phyloP scores from a whole-genome alignment of 495 filamentous ascomycete genomes.

The Darksidea phi region DNA sequence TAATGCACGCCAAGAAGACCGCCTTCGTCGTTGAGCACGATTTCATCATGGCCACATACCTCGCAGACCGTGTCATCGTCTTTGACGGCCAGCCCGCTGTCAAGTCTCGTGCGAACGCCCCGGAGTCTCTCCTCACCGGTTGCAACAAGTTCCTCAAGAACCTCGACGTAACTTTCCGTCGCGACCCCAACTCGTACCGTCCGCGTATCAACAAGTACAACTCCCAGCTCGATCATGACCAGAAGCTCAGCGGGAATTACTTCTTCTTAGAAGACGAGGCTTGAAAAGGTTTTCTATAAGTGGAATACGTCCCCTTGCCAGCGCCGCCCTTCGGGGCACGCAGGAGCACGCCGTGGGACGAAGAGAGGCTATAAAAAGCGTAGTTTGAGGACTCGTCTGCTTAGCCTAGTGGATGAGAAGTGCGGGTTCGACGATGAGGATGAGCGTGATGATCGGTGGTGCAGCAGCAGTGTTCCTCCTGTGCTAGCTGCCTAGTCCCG shows the following conservation, averaged over 20 bases:
- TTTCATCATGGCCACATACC: conserved; percentile 99
- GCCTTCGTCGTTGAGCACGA: conserved; percentile 99
- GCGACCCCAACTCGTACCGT: conserved; percentile 91
- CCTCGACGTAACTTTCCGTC: conserved; percentile 95
- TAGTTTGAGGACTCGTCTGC: conserved; percentile 34
- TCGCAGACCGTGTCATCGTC: conserved; percentile 96
- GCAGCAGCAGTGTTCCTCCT: conserved; percentile 48
- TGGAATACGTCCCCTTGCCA: conserved; percentile 47
- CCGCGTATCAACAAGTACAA: conserved; percentile 98
- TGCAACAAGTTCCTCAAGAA: conserved; percentile 97
- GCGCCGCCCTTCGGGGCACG: conserved; percentile 28
- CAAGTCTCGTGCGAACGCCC: conserved; percentile 80
- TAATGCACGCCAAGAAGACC: conserved; percentile 99
- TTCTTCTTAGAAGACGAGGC: conserved; percentile 94
- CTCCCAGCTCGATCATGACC: conserved; percentile 93
- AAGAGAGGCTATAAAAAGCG: conserved; percentile 46
- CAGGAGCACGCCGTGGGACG: conserved; percentile 47
- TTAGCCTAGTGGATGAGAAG: conserved; percentile 48
- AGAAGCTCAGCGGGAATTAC: conserved; percentile 91
- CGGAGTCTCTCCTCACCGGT: conserved; percentile 88
- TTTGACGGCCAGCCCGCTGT: conserved; percentile 92
- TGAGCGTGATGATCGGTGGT: conserved; percentile 47
- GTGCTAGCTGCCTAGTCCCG: conserved; percentile 27
- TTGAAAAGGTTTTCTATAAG: conserved; percentile 63
- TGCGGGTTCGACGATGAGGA: conserved; percentile 51